Conservation (phyloP, 176 grass and related monocot species). For the Aegilops sharonensis region DNA sequence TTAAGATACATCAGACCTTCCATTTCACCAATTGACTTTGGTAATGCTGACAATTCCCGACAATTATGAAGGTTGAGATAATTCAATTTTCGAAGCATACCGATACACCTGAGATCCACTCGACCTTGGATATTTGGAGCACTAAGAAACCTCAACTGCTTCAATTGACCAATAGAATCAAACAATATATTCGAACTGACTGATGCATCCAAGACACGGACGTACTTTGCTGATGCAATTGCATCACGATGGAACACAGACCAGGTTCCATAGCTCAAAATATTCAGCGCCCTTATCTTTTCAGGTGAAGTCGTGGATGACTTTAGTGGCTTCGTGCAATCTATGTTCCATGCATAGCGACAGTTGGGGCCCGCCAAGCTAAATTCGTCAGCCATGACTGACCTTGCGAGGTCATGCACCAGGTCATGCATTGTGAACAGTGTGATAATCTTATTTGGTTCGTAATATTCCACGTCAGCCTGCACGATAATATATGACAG, state of each 20-base stretch:
- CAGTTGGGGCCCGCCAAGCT: not conserved
- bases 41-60: not conserved
- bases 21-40: not conserved
- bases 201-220: not conserved
- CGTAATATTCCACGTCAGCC: no score
- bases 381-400: not conserved
- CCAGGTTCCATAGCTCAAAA: not conserved
- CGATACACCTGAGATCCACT: not conserved
- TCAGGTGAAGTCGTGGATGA: not conserved
- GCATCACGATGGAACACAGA: not conserved
- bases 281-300: not conserved
- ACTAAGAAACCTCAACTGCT: not conserved
- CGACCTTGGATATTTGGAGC: not conserved
- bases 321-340: not conserved
- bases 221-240: not conserved
- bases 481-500: no score
- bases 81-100: not conserved
- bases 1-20: not conserved
- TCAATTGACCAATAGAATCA: not conserved
- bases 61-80: not conserved
- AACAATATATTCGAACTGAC: not conserved
- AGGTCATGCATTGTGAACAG: slow-evolving; percentile 11
- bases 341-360: not conserved
- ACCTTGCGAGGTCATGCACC: slow-evolving; percentile 11
- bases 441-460: no score